These are phyloP conservation scores for Boletus tylopilopsis DNA, from an alignment of 768 basidiomycete genomes.

Conservation along the genomic window DNA sequence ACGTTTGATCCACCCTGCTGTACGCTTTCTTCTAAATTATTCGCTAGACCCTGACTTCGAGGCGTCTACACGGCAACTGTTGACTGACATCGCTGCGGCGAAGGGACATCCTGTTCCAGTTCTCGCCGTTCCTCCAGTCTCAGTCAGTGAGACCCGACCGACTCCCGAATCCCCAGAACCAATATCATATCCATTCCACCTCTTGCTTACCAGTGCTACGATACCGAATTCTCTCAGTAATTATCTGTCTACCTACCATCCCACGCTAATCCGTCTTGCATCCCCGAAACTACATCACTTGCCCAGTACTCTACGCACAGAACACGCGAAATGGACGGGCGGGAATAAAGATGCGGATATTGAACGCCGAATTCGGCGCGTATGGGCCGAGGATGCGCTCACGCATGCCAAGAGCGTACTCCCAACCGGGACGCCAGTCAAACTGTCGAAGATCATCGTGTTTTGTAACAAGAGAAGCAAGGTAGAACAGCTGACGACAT, in stretches of 20 bases:
- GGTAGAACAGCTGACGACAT: slow-evolving; percentile 57
- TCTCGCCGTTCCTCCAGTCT: slow-evolving; percentile 17
- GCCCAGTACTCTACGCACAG: slow-evolving; percentile 63
- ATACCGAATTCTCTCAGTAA: slow-evolving; percentile 72
- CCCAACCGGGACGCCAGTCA: slow-evolving; percentile 17
- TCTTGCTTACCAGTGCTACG: slow-evolving; percentile 82
- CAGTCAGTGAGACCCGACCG: slow-evolving; percentile 4
- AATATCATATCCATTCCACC: slow-evolving; percentile 67
- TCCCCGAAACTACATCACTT: slow-evolving; percentile 80
- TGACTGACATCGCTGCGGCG: slow-evolving; percentile 67
- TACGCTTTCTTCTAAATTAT: neutral
- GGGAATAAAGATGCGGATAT: slow-evolving; percentile 82
- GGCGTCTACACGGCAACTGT: slow-evolving; percentile 62
- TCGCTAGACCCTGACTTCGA: slow-evolving; percentile 75
- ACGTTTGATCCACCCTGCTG: slow-evolving; percentile 15
- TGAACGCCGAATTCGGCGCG: slow-evolving; percentile 62
- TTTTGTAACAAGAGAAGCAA: slow-evolving; percentile 79
- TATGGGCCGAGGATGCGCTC: slow-evolving; percentile 69
- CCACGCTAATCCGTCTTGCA: slow-evolving; percentile 63
- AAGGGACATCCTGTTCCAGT: slow-evolving; percentile 35
- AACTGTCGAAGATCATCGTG: slow-evolving; percentile 67
- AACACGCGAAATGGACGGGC: slow-evolving; percentile 73
- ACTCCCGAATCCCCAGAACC: slow-evolving; percentile 11
- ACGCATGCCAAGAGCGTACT: slow-evolving; percentile 24
- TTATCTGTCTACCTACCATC: slow-evolving; percentile 63